Conservation (phyloP, 2,329 filamentous ascomycete genomes). For the Drechslerella coelobrocha region DNA sequence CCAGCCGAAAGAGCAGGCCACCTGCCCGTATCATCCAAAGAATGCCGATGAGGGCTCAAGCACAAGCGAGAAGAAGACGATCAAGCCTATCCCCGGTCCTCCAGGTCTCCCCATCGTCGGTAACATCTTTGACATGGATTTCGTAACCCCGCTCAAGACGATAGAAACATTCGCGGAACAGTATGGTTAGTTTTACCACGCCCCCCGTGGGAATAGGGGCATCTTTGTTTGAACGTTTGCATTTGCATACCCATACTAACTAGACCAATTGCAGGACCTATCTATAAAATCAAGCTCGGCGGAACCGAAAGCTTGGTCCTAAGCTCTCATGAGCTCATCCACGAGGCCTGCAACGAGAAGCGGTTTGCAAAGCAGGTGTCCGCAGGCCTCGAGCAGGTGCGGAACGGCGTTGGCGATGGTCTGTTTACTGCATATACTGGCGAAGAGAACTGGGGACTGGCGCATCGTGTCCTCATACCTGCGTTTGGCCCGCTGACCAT, state of each 20-base stretch:
- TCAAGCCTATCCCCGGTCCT: slow-evolving; percentile 67
- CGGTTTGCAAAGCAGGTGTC: slow-evolving; percentile 69
- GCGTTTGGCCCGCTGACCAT: slow-evolving; percentile 75
- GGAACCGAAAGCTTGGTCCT: slow-evolving; percentile 63
- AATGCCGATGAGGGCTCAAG: slow-evolving; percentile 29
- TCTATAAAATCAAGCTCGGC: slow-evolving; percentile 66
- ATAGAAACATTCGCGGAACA: slow-evolving; percentile 67
- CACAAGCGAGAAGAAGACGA: slow-evolving; percentile 30
- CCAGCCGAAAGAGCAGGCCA: slow-evolving; percentile 20
- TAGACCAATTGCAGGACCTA: slow-evolving; percentile 62
- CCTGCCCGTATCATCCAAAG: slow-evolving; percentile 35
- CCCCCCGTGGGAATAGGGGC: neutral
- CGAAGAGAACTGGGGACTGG: slow-evolving; percentile 69
- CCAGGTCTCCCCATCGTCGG: slow-evolving; percentile 70
- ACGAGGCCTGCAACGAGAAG: slow-evolving; percentile 71
- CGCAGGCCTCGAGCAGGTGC: slow-evolving; percentile 64
- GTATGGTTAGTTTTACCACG: slow-evolving; percentile 65
- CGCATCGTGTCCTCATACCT: slow-evolving; percentile 70
- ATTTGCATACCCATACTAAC: slow-evolving; percentile 41
- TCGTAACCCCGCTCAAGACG: slow-evolving; percentile 65
- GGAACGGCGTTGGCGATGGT: slow-evolving; percentile 69
- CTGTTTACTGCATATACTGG: slow-evolving; percentile 67
- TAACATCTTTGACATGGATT: slow-evolving; percentile 70
- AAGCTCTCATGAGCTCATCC: slow-evolving; percentile 65
- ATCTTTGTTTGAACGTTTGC: neutral